A percentile compares a stretch with the other conserved stretches of the same genome.
phyloP scores from a whole-genome alignment of 1,139 yeast species.

The Candida labiduridarum region DNA sequence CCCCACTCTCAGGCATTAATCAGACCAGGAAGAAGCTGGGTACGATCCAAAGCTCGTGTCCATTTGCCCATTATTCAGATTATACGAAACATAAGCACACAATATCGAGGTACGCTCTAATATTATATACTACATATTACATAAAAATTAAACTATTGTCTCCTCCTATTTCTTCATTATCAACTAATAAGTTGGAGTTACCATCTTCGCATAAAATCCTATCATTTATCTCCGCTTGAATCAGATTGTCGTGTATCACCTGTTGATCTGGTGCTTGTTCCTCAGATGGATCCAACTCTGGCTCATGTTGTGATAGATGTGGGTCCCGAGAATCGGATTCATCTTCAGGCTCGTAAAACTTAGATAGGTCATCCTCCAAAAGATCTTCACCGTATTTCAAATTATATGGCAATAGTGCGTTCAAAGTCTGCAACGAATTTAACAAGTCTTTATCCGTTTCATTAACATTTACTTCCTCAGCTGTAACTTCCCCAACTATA shows the following conservation, averaged over 20 bases:
- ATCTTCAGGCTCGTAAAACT: conserved; percentile 6
- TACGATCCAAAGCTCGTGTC: neutral
- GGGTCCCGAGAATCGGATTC: neutral
- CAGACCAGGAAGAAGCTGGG: neutral
- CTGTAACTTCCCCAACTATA: conserved; percentile 23
- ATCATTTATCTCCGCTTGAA: neutral
- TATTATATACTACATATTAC: neutral
- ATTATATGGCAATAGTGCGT: conserved; percentile 33
- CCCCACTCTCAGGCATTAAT: no score
- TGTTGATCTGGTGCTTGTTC: neutral
- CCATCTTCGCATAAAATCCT: neutral
- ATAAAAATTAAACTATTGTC: conserved; percentile 14
- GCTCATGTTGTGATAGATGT: neutral
- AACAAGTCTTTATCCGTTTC: conserved; percentile 17
- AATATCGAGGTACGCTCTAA: neutral
- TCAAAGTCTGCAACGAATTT: conserved; percentile 24
- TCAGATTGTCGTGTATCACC: neutral
- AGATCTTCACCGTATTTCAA: conserved; percentile 28
- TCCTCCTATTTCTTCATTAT: conserved; percentile 21
- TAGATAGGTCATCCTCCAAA: conserved; percentile 28
- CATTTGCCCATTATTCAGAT: neutral
- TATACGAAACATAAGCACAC: neutral
- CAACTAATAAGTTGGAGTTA: neutral
- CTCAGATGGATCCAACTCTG: neutral
- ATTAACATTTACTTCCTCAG: conserved; percentile 5